Base-by-base conservation (phyloP, 2,329 filamentous ascomycete species). In the Dothidotthia symphoricarpi region DNA sequence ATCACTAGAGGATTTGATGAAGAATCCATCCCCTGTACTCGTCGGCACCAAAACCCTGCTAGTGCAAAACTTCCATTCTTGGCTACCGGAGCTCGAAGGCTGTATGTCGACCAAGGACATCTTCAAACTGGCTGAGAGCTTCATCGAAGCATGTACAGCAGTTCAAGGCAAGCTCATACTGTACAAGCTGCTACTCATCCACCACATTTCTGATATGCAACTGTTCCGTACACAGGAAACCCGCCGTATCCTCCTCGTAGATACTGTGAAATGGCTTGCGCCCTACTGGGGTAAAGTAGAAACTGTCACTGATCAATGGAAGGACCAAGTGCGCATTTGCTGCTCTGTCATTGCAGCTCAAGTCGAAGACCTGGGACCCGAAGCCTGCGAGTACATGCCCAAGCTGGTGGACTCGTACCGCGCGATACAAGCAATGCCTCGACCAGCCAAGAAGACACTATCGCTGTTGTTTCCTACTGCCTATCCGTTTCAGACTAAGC, bases 1-100 rank as follows among this genome's bases (percentile, higher is more conserved):
- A 61, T 86, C 88, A 1, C 75, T 98, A 16, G 89, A 97, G 67
- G 76, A 78, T 12, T 80, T 98, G 69, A 96, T 98, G 88, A 82
- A 83, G 43, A 95, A 88, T 63, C 76, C 82, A 2, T 86, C 88
- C 2, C 86, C 93, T 0, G 83, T 90, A 13, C 73, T 97, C 16
- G 86, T 97, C 11, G 93, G 93, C 24, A 97, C 87, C 47, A 95
- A 98, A 69, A 97, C 93, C 0, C 73, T 98, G 33, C 83, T 94
- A 2, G 89, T 97, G 10, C 93, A 98, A 66, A 88, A 97, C 64
- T 95, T 97, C 64, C 91, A 97, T 61, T 86, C 87, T 0, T 98
- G 93, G 93, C 73, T 98, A n/a, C 91, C 93, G 0, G 91, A 97
- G 61, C 79, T 98, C 8, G 76, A 81, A 0, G 81, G 83, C 2